Conservation (phyloP, 148 eudicot species). For the Arbutus unedo region DNA sequence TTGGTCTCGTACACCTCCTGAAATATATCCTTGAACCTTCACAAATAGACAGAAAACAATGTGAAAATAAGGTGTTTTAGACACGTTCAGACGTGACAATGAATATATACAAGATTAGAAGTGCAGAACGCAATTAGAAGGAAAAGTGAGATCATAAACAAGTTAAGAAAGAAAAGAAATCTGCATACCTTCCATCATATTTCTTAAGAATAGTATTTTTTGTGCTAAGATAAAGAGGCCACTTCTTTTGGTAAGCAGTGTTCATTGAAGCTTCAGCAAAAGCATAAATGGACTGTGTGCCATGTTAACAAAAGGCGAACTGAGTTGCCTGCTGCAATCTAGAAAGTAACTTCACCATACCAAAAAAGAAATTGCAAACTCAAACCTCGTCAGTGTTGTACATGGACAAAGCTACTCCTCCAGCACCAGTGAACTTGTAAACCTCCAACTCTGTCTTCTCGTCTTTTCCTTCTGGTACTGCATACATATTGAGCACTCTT, state of each 20-base stretch:
- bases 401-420: slow-evolving; percentile 73
- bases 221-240: slow-evolving; percentile 88
- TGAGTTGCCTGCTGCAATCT: background rate
- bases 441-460: slow-evolving; percentile 63
- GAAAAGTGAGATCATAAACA: background rate
- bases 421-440: slow-evolving; percentile 57
- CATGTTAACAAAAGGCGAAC: slow-evolving; percentile 6
- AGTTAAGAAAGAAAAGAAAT: slow-evolving; percentile 7
- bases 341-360: background rate
- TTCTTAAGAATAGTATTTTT: slow-evolving; percentile 80
- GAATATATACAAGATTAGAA: background rate
- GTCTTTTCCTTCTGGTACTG: slow-evolving; percentile 67
- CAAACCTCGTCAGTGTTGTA: slow-evolving; percentile 77
- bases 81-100: background rate
- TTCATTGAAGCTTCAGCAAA: slow-evolving; percentile 84
- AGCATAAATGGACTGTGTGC: slow-evolving; percentile 53
- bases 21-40: slow-evolving; percentile 77
- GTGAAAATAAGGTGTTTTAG: background rate
- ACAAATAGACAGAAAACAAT: background rate
- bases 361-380: slow-evolving; percentile 3
- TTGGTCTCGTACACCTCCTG: slow-evolving; percentile 71
- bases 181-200: slow-evolving; percentile 69
- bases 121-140: background rate
- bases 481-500: slow-evolving; percentile 14
- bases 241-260: slow-evolving; percentile 60